Percentiles rank a stretch among this genome's conserved stretches.
These are phyloP conservation scores for Trichosporon asahii DNA, from an alignment of 1,284 basidiomycete genomes.

Conservation along the genomic window DNA sequence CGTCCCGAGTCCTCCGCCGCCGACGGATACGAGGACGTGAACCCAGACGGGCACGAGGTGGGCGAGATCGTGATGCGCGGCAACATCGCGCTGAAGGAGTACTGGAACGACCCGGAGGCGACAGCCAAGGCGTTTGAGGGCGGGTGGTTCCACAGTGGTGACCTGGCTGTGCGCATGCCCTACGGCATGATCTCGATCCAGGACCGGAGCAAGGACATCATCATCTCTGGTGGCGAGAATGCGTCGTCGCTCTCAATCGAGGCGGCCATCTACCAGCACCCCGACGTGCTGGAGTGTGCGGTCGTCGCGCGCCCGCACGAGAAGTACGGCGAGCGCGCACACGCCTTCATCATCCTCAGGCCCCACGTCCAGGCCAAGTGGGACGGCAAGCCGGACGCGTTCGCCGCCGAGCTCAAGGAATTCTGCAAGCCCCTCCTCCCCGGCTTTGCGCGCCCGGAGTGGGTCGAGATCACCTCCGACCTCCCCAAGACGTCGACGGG, in stretches of 20 bases:
- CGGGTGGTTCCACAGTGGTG: slow-evolving; percentile 80
- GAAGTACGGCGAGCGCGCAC: slow-evolving; percentile 71
- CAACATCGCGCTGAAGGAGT: slow-evolving; percentile 54
- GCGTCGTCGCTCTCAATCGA: slow-evolving; percentile 82
- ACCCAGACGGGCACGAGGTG: slow-evolving; percentile 22
- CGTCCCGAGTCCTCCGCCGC: slow-evolving; percentile 14
- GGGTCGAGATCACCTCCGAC: slow-evolving; percentile 48
- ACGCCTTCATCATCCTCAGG: slow-evolving; percentile 66
- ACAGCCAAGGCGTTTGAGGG: slow-evolving; percentile 65
- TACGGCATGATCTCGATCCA: slow-evolving; percentile 67
- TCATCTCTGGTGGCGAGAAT: slow-evolving; percentile 86
- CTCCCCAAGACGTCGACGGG: slow-evolving; percentile 83
- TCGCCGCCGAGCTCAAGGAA: slow-evolving; percentile 20
- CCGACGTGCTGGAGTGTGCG: slow-evolving; percentile 67
- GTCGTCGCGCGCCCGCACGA: slow-evolving; percentile 69
- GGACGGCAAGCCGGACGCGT: slow-evolving; percentile 11
- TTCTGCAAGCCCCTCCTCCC: slow-evolving; percentile 21
- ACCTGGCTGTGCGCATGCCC: slow-evolving; percentile 74
- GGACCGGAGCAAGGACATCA: slow-evolving; percentile 62
- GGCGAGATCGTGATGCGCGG: slow-evolving; percentile 27
- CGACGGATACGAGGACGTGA: slow-evolving; percentile 23
- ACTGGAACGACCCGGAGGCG: slow-evolving; percentile 71
- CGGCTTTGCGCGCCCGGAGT: slow-evolving; percentile 26
- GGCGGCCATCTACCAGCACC: slow-evolving; percentile 65
- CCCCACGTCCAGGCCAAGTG: slow-evolving; percentile 14